Base-by-base conservation (phyloP, 2,329 filamentous ascomycete genomes). In the Ophiobolus disseminans region DNA sequence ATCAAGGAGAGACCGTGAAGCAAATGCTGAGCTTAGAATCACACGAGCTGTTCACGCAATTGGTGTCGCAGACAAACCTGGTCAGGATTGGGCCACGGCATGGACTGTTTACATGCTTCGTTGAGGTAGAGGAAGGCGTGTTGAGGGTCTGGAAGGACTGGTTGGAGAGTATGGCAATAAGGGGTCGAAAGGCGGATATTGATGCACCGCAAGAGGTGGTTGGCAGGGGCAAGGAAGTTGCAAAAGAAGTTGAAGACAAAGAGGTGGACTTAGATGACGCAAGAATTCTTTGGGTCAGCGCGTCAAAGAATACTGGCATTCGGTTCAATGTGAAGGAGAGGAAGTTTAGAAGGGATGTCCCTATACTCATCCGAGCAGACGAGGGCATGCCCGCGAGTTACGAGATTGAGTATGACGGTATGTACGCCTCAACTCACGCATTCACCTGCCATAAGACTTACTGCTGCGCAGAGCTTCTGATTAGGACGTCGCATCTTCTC, bases 111-210 rank as follows among this genome's bases (percentile, higher is more conserved):
- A 74, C 83, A 43, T 86, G 81, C 62, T 84, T 85, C 52, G 80
- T 87, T 41, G 85, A 84, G 32, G 76, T 93, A 30, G 82, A 84
- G 44, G 86, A 91, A 46, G 78, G 86, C 1, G 81, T 90, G 4
- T 76, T 91, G 30, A 80, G 89, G 21, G 78, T 94, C 0, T 92
- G 85, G 80, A 81, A 88, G 42, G 76, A 86, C 13, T 94, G 90
- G 89, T 75, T 94, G 26, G 77, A 78, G 5, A 72, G 78, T 20
- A 76, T 75, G 39, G 69, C 60, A 53, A 63, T 53, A 7, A 61
- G 35, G 22, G 41, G 41, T 40, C 50, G 20, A 57, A 60, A 42
- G 45, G 62, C 13, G 26, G 55, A 45, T 37, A 23, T 38, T 25
- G 38, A 40, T n/a, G n/a, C n/a, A 7, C n/a, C 40, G 5, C 21